Evolutionary conservation across 192 early-diverging fungal species (phyloP), one percentile per base, ranked within the genome.

Genomic region (Coemansia sp.): DNA sequence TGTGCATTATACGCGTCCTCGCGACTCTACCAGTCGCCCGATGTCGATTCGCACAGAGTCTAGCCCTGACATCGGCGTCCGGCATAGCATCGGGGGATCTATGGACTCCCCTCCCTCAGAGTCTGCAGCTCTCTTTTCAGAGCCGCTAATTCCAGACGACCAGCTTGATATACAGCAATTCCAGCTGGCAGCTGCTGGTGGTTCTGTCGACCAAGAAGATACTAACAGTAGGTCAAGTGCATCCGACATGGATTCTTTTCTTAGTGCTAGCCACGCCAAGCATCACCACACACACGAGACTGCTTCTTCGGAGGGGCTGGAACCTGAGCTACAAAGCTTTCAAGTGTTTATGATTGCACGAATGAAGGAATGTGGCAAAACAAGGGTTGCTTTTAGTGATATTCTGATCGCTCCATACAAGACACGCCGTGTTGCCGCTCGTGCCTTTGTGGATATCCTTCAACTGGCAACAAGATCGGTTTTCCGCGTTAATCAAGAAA

Each of bases 401-500:
- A 49, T 80, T 1, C 20, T 80, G 49, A 51, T 48, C 15, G 59
- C 59, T 7, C 64, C 69, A 13, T 70, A 63, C 59, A 59, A 62
- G 39, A 68, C 42, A 5, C 72, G 59, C 7, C 72, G 77, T 9
- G 72, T 74, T 5, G 77, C 77, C 12, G 72, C 77, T 7, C 61
- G 77, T 13, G 77, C 77, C 4, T 80, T 80, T 43, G 53, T 70
- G 15, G 77, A 80, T 43, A 23, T 74, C 28, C 59, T 80, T 13
- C 72, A 80, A 35, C 62, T 74, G 72, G 77, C 72, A 15, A 48
- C 72, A 4, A 53, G 42, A 29, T 74, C 77, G 1, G 69, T 66
- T 26, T 68, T 80, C 31, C 21, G 20, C n/a, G 72, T 74, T 15
- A 15, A 15, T 12, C 77, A 80, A 52, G 21, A 45, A 7, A 20